Evolutionary conservation across 192 early-diverging fungal species (phyloP), one percentile per base, ranked within the genome.

Genomic region (Chytriomyces hyalinus): DNA sequence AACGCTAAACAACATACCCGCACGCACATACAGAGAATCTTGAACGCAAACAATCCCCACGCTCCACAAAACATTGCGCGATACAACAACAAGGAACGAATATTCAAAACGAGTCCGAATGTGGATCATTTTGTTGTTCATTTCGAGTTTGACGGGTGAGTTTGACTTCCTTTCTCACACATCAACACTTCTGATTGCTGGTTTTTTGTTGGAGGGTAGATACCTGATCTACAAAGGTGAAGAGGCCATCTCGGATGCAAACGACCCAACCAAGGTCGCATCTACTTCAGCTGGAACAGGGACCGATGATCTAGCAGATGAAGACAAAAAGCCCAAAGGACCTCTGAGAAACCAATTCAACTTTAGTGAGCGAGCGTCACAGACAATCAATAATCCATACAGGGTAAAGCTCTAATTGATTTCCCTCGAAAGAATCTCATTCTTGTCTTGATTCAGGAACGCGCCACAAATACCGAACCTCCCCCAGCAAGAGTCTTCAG

Each of bases 21-120:
- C 3, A 4, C 36, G 17, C 46, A 13, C n/a, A n/a, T 43, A 26
- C 43, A 73, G 71, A 70, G 89, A 22, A 90, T 90, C 66, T 78
- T 90, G 53, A 90, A 90, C 78, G 89, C 89, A 47, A 90, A 90
- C 79, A 90, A 90, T 76, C 89, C 89, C 7, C 82, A 85, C 61
- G 89, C 89, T 6, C 87, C 89, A 22, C 89, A 90, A 78, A 90
- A 90, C 79, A 88, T 90, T 78, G 85, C 89, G 5, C 66, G 89
- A 44, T 90, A 84, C 77, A 88, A 84, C 69, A 61, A 87, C 76
- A 87, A 85, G 64, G 89, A 90, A 61, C 26, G 69, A 53, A 83
- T 84, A 20, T 90, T 90, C 81, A 89, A 90, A 73, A 82, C 85
- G 1, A 87, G 80, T 57, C 84, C 88, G 28, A 90, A 90, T 72